Conservation (phyloP, 192 early-diverging fungal species). For the Chytriomyces hyalinus region DNA sequence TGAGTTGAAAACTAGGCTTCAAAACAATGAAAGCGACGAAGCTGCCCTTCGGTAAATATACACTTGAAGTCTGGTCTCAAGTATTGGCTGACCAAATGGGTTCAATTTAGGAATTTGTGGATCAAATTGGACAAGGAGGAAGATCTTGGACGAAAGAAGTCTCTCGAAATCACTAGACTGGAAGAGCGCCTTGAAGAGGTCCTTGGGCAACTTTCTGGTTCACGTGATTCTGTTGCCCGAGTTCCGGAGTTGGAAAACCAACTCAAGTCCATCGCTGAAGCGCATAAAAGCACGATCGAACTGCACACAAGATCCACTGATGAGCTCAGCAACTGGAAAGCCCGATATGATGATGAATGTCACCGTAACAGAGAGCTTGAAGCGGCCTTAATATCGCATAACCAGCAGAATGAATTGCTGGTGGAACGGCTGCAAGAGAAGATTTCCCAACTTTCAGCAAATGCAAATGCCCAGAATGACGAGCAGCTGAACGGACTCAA, state of each 20-base stretch:
- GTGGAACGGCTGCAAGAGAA: too few relatives aligned
- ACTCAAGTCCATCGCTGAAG: background rate
- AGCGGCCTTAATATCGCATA: background rate
- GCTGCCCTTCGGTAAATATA: conserved; percentile 17
- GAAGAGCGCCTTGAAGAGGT: conserved; percentile 27
- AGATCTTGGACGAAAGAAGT: conserved; percentile 31
- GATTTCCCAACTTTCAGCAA: too few relatives aligned
- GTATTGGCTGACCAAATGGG: background rate
- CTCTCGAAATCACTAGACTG: conserved; percentile 23
- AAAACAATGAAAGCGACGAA: conserved; percentile 16
- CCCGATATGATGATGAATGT: background rate
- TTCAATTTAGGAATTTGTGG: conserved; percentile 23
- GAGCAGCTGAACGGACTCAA: too few relatives aligned
- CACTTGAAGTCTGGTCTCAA: background rate
- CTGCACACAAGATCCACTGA: background rate
- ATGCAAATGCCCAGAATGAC: too few relatives aligned
- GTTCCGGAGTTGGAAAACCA: conserved; percentile 6
- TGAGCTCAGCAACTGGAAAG: background rate
- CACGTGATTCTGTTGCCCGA: conserved; percentile 1
- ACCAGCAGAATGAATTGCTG: background rate
- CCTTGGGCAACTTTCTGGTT: conserved; percentile 12
- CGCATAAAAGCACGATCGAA: background rate
- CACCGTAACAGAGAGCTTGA: background rate
- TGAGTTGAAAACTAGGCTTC: conserved; percentile 19
- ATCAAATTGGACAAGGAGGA: conserved; percentile 21